Evolutionary conservation across 495 filamentous ascomycete species (phyloP).

Genomic region (Penicilliopsis zonata): DNA sequence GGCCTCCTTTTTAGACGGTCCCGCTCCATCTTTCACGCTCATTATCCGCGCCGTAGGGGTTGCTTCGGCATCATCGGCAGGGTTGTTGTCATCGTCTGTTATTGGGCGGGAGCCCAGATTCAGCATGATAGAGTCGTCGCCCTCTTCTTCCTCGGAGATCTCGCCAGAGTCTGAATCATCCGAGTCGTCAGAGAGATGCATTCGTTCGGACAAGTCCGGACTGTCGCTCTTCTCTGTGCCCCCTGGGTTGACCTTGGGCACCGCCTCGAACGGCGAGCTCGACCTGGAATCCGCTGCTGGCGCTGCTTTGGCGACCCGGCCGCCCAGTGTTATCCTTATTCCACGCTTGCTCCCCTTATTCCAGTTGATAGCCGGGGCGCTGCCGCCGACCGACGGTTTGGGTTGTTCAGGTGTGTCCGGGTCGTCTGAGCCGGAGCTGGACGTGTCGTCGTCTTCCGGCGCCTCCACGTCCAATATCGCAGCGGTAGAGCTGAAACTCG

Average conservation of each 20-base stretch:
- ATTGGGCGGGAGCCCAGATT: conserved; percentile 19
- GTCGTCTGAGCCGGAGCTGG: conserved; percentile 16
- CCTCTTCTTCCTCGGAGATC: conserved; percentile 17
- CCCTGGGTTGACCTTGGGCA: conserved; percentile 14
- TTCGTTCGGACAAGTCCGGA: conserved; percentile 4
- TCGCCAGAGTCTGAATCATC: conserved; percentile 21
- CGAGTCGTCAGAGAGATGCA: conserved; percentile 19
- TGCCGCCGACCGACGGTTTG: conserved; percentile 14
- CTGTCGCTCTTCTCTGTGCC: conserved; percentile 10
- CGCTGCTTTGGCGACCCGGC: conserved; percentile 7
- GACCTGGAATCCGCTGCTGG: conserved; percentile 3
- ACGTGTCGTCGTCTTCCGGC: conserved; percentile 21
- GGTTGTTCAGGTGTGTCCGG: conserved; percentile 4
- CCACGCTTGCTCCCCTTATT: conserved; percentile 25
- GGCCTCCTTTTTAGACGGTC: conserved; percentile 26
- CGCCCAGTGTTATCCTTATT: conserved; percentile 24
- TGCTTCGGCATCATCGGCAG: conserved; percentile 11
- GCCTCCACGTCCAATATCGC: conserved; percentile 26
- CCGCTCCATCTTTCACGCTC: background rate
- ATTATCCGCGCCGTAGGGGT: conserved; percentile 14
- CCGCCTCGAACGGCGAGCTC: conserved; percentile 21
- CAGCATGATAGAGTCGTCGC: conserved; percentile 30
- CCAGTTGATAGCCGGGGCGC: conserved; percentile 26
- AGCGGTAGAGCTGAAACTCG: conserved; percentile 18
- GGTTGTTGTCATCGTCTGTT: conserved; percentile 4